Evolutionary conservation across 23 red algal genomes (phyloP).

Genomic region (Gracilaria domingensis): DNA sequence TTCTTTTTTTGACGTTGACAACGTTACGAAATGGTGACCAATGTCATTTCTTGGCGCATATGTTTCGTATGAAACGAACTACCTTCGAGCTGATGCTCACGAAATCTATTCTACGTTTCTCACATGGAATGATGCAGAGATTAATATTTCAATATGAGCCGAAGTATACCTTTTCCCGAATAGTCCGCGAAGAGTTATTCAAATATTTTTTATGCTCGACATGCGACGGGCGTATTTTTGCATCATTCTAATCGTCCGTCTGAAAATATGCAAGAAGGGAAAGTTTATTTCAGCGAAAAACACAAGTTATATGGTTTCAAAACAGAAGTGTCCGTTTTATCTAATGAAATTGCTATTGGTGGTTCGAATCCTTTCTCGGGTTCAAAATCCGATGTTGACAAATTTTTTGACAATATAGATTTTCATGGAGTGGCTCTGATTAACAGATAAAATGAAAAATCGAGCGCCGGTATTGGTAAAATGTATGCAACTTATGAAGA

Average conservation of each 20-base stretch:
- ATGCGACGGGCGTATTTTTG: constrained; percentile 16
- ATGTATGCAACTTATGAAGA: not conserved
- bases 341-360: constrained; percentile 13
- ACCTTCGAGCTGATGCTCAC: not conserved
- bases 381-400: constrained; percentile 17
- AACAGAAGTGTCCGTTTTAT: constrained; percentile 16
- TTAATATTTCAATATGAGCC: not conserved
- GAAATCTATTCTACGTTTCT: not conserved
- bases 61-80: not conserved
- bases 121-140: not conserved
- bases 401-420: constrained; percentile 20
- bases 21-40: constrained; percentile 1
- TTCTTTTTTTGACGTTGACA: constrained; percentile 27
- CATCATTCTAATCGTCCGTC: not conserved
- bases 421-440: not conserved
- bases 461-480: not conserved
- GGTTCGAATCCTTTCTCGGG: not conserved
- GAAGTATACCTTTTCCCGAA: not conserved
- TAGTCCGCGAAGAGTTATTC: not conserved
- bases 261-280: not conserved
- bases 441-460: not conserved
- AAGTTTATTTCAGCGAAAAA: constrained; percentile 24
- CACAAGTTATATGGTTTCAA: constrained; percentile 27
- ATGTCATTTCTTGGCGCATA: not conserved
- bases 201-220: not conserved